These are phyloP conservation scores for Salix purpurea DNA, from an alignment of 345 rosid genomes.

Conservation along the genomic window DNA sequence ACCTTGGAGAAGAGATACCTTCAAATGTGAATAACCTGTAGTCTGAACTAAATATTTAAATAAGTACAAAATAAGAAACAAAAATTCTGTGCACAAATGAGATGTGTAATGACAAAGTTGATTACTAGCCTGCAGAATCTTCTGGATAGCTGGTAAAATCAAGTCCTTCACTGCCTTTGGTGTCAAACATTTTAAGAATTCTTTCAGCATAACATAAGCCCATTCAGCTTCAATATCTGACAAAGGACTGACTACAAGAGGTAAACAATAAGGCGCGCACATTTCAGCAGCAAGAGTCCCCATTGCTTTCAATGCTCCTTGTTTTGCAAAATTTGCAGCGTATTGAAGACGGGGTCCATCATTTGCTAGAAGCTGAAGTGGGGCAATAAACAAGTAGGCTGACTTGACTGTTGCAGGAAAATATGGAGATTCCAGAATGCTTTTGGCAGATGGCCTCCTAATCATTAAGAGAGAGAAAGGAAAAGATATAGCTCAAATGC, in stretches of 20 bases:
- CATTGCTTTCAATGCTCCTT: constrained; percentile 81
- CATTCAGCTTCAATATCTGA: constrained; percentile 76
- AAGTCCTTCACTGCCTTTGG: constrained; percentile 60
- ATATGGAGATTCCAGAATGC: constrained; percentile 79
- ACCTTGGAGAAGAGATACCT: constrained; percentile 89
- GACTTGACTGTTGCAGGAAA: constrained; percentile 77
- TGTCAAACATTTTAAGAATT: constrained; percentile 63
- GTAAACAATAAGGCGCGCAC: constrained; percentile 69
- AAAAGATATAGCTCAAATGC: constrained; percentile 7
- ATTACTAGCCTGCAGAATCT: constrained; percentile 75
- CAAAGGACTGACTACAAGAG: constrained; percentile 51
- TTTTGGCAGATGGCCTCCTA: constrained; percentile 85
- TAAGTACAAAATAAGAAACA: constrained; percentile 20
- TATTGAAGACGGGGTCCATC: constrained; percentile 62
- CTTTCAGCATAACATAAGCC: constrained; percentile 71
- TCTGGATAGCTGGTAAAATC: constrained; percentile 77
- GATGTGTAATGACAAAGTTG: constrained; percentile 20
- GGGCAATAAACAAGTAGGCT: constrained; percentile 74
- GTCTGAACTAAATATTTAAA: constrained; percentile 49
- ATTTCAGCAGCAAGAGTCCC: constrained; percentile 82
- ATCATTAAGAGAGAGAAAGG: constrained; percentile 25
- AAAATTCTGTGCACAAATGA: constrained; percentile 10
- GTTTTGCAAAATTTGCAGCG: constrained; percentile 79
- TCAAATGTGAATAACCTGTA: constrained; percentile 84
- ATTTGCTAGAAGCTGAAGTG: constrained; percentile 71